Conservation (phyloP, 768 basidiomycete species). For the Rhizopogon salebrosus region DNA sequence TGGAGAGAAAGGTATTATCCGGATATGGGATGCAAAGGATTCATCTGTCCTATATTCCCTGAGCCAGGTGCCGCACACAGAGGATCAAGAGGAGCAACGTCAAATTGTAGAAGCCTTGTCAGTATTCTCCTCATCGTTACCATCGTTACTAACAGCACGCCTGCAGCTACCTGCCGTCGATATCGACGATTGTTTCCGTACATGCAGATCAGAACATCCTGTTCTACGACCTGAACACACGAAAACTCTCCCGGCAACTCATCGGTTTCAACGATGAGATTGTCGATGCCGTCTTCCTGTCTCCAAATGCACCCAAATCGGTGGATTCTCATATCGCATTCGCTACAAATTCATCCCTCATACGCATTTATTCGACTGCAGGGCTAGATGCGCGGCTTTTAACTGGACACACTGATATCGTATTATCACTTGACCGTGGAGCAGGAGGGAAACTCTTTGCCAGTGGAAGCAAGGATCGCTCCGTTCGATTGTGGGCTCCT, state of each 20-base stretch:
- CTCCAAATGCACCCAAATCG: conserved; percentile 21
- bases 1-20: conserved; percentile 83
- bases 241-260: conserved; percentile 67
- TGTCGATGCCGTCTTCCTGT: conserved; percentile 81
- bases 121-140: conserved; percentile 27
- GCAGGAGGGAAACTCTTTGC: conserved; percentile 68
- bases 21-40: conserved; percentile 76
- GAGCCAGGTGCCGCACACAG: conserved; percentile 29
- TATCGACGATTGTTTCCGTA: conserved; percentile 67
- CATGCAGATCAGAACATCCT: conserved; percentile 98
- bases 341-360: conserved; percentile 95
- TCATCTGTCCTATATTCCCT: conserved; percentile 60
- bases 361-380: conserved; percentile 79
- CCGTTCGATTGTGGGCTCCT: conserved; percentile 78
- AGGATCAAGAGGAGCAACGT: conserved; percentile 70
- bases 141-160: conserved; percentile 11
- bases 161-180: conserved; percentile 61
- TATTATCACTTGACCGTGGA: conserved; percentile 75
- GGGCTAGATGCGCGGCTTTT: conserved; percentile 82
- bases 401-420: conserved; percentile 87
- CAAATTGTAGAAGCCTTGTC: conserved; percentile 84
- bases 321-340: conserved; percentile 79
- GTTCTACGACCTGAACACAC: conserved; percentile 75
- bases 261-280: conserved; percentile 99
- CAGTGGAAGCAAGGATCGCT: conserved; percentile 89